A percentile compares a stretch with the other conserved stretches of the same genome.
Evolutionary conservation across 805 yeast species (phyloP).

Genomic region (Candida argentea): DNA sequence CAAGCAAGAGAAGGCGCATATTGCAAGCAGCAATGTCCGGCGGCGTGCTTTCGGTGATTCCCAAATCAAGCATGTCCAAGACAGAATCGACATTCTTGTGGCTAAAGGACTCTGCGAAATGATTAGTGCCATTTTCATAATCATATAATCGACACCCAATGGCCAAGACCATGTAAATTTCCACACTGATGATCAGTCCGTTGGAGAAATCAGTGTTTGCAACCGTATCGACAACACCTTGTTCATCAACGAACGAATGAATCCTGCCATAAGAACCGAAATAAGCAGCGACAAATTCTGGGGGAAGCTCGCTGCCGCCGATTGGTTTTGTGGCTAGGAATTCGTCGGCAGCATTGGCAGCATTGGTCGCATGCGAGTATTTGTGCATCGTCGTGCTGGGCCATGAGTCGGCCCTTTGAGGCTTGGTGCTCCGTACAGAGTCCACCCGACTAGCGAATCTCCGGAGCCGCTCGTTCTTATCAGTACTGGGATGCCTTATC

Average conservation of each 20-base stretch:
- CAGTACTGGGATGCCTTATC: too few species aligned
- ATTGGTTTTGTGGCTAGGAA: slow-evolving; percentile 26
- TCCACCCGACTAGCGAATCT: too few species aligned
- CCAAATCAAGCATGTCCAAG: slow-evolving; percentile 23
- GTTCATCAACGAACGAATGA: slow-evolving; percentile 25
- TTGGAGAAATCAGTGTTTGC: slow-evolving; percentile 18
- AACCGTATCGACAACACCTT: slow-evolving; percentile 12
- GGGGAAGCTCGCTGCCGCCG: slow-evolving; percentile 17
- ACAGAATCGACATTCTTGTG: slow-evolving; percentile 22
- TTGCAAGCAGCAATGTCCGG: slow-evolving; percentile 17
- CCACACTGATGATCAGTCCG: slow-evolving; percentile 28
- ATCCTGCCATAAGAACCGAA: slow-evolving; percentile 26
- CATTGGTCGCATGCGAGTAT: slow-evolving; percentile 1
- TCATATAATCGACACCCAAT: slow-evolving; percentile 30
- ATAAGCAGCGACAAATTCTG: slow-evolving; percentile 21
- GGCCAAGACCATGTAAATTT: slow-evolving; percentile 27
- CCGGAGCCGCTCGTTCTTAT: too few species aligned
- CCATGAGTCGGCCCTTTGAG: too few species aligned
- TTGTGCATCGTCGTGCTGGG: too few species aligned
- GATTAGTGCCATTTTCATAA: slow-evolving; percentile 9
- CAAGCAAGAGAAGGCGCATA: slow-evolving; percentile 20
- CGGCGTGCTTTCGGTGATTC: slow-evolving; percentile 7
- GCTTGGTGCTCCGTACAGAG: too few species aligned
- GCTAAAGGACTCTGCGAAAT: slow-evolving; percentile 20
- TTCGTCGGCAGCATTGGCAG: slow-evolving; percentile 17